Evolutionary conservation across 2,329 filamentous ascomycete genomes (phyloP).

Genomic region (Dactylellina drechsleri): DNA sequence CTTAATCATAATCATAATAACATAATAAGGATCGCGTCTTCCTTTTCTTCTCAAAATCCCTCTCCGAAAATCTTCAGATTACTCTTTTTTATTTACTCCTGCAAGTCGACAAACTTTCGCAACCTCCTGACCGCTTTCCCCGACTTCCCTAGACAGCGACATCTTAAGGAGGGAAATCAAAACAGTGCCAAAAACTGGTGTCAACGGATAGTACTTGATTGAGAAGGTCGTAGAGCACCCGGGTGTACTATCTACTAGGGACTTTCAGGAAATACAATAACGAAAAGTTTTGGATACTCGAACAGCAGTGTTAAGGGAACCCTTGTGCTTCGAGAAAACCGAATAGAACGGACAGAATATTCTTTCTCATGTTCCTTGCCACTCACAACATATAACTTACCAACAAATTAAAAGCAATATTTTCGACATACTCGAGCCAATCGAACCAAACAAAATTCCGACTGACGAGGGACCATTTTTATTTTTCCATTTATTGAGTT

Average conservation of each 20-base stretch:
- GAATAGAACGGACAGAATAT: constrained; percentile 35
- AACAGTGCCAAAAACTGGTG: constrained; percentile 24
- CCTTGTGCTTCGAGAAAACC: constrained; percentile 48
- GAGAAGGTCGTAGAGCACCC: constrained; percentile 54
- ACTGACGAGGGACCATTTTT: no score
- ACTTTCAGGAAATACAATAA: constrained; percentile 52
- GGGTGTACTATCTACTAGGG: constrained; percentile 54
- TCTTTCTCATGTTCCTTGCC: constrained; percentile 29
- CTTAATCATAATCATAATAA: constrained; percentile 17
- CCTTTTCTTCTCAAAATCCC: constrained; percentile 2
- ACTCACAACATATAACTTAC: constrained; percentile 20
- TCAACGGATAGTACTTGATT: constrained; percentile 54
- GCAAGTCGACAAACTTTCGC: constrained; percentile 16
- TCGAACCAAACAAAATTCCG: background rate
- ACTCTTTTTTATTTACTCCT: constrained; percentile 1
- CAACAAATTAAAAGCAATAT: constrained; percentile 25
- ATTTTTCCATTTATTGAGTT: background rate
- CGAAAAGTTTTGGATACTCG: constrained; percentile 50
- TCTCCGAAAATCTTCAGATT: background rate
- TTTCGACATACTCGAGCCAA: background rate
- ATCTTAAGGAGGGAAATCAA: constrained; percentile 17
- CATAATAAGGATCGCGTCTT: constrained; percentile 25
- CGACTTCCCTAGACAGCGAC: constrained; percentile 11
- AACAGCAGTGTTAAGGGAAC: constrained; percentile 45
- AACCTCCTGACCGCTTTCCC: constrained; percentile 35